Base-by-base conservation (phyloP, 306 rosid species). In the Lupinus albus region DNA sequence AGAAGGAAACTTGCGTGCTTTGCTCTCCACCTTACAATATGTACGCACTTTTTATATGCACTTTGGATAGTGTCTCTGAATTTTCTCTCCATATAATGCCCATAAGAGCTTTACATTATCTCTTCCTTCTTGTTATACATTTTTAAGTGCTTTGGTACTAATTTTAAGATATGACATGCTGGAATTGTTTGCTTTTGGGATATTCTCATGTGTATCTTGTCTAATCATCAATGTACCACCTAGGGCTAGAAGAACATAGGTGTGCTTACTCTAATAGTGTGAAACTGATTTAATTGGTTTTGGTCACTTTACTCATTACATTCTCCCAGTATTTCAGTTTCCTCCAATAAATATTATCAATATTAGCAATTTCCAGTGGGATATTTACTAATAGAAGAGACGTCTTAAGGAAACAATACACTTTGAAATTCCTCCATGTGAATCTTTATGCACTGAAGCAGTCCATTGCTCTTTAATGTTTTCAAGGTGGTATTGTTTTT, bases 1-100 rank as follows among this genome's bases (percentile, higher is more conserved):
- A 76, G 99, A 90, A 67, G 99, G 97, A 50, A 93, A 93, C 74
- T 82, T 93, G 87, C 96, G 99, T 42, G 96, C 96, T 73, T 71
- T 90, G 71, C 84, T 93, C 45, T 93, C 99, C 30, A 90, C 97
- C 44, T 32, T 93, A 81, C 99, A 93, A 88, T 88, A 90, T 78
- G 99, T 94, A 94, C 9, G 86, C 73, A 49, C 69, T 39, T 41
- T 30, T 75, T 12, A 45, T 63, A 28, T 11, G 64, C 39, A 52
- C 46, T 21, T 67, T 42, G 16, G 44, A 59, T 39, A 45, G 51
- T 50, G 61, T 25, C 30, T 25, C 57, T 44, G 65, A 51, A 21
- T 33, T 32, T 41, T 76, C 55, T 41, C 18, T 41, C 64, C 67
- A 48, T 38, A 36, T 64, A 67, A 41, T 35, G 56, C 16, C 67